phyloP scores from a whole-genome alignment of 257 asterid species.

The Nicotiana tomentosiformis region DNA sequence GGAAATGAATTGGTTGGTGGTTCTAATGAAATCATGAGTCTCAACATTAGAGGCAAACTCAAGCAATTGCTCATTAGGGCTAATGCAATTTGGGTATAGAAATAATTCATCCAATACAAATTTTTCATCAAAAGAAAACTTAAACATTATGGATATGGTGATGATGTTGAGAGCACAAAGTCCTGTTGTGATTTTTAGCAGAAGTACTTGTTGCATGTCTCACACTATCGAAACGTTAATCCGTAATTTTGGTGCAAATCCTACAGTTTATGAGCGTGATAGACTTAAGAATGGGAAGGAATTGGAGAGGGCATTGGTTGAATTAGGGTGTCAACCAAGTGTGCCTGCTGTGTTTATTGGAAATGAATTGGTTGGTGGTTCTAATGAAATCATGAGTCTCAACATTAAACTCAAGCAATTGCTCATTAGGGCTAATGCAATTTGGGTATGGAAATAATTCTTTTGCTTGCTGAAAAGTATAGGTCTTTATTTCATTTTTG shows the following conservation, averaged over 20 bases:
- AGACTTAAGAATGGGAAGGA: background rate
- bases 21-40: too few species aligned
- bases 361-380: background rate
- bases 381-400: conserved; percentile 8
- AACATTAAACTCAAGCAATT: conserved; percentile 1
- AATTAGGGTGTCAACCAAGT: background rate
- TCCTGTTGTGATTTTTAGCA: background rate
- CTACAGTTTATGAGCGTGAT: background rate
- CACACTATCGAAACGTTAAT: background rate
- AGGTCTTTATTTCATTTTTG: background rate
- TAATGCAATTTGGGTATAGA: too few species aligned
- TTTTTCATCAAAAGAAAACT: too few species aligned
- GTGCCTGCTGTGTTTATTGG: conserved; percentile 5
- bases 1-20: too few species aligned
- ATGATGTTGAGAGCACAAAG: conserved; percentile 3
- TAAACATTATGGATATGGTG: background rate
- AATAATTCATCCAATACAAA: too few species aligned
- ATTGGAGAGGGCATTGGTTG: background rate
- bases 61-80: too few species aligned
- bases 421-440: conserved; percentile 9
- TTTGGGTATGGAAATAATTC: background rate
- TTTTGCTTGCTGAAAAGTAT: background rate
- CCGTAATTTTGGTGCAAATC: background rate
- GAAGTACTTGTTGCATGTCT: conserved; percentile 3
- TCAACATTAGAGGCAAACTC: too few species aligned